Conservation (phyloP, 2,329 filamentous ascomycete genomes). For the Fusarium chuoi region DNA sequence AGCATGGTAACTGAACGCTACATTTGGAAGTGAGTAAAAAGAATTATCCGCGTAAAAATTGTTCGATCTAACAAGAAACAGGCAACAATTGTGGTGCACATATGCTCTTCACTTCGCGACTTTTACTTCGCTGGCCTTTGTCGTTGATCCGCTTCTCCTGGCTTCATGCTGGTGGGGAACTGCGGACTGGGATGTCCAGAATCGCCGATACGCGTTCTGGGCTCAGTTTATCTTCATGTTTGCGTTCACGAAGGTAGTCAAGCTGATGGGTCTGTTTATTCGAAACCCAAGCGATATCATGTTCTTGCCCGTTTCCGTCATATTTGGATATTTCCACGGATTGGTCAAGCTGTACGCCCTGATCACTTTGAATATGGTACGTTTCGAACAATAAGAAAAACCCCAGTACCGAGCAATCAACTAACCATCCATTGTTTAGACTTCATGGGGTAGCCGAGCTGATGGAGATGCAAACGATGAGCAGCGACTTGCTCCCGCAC, state of each 20-base stretch:
- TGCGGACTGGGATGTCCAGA: conserved; percentile 63
- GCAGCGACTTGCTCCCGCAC: conserved; percentile 69
- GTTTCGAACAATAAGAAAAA: conserved; percentile 48
- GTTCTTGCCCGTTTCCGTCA: conserved; percentile 83
- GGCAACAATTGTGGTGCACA: conserved; percentile 91
- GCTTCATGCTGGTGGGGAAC: conserved; percentile 76
- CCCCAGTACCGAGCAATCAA: not conserved
- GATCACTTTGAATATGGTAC: conserved; percentile 83
- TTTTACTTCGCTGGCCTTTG: conserved; percentile 86
- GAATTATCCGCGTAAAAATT: not conserved
- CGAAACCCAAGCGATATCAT: conserved; percentile 84
- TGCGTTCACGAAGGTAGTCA: conserved; percentile 87
- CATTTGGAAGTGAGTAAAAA: conserved; percentile 81
- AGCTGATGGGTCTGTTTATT: conserved; percentile 86
- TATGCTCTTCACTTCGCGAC: conserved; percentile 95
- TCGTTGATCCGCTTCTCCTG: conserved; percentile 79
- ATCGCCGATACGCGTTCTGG: conserved; percentile 66
- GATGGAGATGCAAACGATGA: conserved; percentile 88
- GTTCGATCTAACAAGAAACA: conserved; percentile 51
- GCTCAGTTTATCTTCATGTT: conserved; percentile 79
- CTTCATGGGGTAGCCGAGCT: conserved; percentile 93
- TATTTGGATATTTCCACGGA: conserved; percentile 94
- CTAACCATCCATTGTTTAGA: conserved; percentile 63
- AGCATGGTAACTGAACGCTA: conserved; percentile 85
- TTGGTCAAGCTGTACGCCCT: conserved; percentile 91